Conservation (phyloP, 305 asterid species). For the Fraxinus paxiana region DNA sequence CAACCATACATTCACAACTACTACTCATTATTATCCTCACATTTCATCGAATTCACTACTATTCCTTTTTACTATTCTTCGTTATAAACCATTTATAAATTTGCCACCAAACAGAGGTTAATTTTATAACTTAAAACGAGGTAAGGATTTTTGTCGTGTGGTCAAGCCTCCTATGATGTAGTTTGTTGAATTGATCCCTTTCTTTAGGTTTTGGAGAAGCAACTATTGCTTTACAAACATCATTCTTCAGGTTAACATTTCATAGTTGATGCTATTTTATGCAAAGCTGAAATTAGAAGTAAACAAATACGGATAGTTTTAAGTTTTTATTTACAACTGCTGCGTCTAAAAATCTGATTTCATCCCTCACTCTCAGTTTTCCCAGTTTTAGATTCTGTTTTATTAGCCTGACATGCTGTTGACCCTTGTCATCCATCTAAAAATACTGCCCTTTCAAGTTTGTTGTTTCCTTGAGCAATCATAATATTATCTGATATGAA, state of each 20-base stretch:
- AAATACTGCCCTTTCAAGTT: not conserved
- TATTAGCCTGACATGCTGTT: not conserved
- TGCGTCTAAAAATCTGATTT: not conserved
- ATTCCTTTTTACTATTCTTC: not conserved
- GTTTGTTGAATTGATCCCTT: not conserved
- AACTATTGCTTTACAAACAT: not conserved
- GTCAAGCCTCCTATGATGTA: not conserved
- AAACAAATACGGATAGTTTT: not conserved
- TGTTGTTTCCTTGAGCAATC: not conserved
- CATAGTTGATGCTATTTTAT: not conserved
- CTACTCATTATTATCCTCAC: not conserved
- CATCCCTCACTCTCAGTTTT: not conserved
- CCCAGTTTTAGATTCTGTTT: not conserved
- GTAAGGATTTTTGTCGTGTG: not conserved
- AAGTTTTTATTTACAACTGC: not conserved
- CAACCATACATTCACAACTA: not conserved
- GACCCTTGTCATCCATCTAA: not conserved
- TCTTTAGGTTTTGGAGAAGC: constrained; percentile 7
- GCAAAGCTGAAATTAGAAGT: not conserved
- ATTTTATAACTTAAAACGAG: not conserved
- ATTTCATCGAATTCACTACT: not conserved
- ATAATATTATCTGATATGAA: not conserved
- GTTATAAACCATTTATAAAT: not conserved
- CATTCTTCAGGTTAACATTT: not conserved
- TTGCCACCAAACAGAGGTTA: not conserved